These are phyloP conservation scores for Linnemannia schmuckeri DNA, from an alignment of 192 early-diverging fungal species.

Conservation along the genomic window DNA sequence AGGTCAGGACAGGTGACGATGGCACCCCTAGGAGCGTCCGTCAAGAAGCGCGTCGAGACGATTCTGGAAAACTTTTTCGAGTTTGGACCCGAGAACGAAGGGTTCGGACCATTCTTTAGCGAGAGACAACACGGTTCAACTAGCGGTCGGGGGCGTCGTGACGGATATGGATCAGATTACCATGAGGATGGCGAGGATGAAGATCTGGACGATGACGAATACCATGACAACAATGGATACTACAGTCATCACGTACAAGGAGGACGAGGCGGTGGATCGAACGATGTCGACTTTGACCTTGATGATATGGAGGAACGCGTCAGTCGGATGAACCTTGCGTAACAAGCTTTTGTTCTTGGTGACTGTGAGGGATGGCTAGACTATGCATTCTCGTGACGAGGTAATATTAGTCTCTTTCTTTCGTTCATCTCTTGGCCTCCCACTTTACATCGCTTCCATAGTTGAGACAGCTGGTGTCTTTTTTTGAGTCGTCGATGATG, in stretches of 20 bases:
- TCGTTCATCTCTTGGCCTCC: not conserved
- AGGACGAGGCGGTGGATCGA: conserved; percentile 5
- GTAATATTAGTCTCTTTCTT: not conserved
- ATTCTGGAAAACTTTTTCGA: conserved; percentile 57
- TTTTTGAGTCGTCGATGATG: not conserved
- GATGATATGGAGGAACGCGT: conserved; percentile 55
- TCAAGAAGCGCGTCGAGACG: conserved; percentile 53
- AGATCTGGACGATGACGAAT: conserved; percentile 41
- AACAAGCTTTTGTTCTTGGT: not conserved
- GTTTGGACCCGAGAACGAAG: conserved; percentile 55
- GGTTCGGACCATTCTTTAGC: conserved; percentile 50
- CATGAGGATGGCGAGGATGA: conserved; percentile 43
- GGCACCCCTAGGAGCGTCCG: conserved; percentile 24
- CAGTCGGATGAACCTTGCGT: conserved; percentile 38
- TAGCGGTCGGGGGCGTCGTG: not conserved
- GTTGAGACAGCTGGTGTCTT: not conserved
- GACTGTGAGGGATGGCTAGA: not conserved
- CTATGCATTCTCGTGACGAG: no score
- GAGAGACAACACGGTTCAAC: conserved; percentile 22
- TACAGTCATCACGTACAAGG: not conserved
- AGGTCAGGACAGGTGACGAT: not conserved
- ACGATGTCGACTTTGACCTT: conserved; percentile 46
- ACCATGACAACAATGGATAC: conserved; percentile 19
- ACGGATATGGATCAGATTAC: conserved; percentile 39
- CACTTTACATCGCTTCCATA: no score